Percentiles rank a stretch among this genome's conserved stretches.
These are phyloP conservation scores for Pseudoturritis turrita DNA, from an alignment of 345 rosid genomes.

Conservation along the genomic window DNA sequence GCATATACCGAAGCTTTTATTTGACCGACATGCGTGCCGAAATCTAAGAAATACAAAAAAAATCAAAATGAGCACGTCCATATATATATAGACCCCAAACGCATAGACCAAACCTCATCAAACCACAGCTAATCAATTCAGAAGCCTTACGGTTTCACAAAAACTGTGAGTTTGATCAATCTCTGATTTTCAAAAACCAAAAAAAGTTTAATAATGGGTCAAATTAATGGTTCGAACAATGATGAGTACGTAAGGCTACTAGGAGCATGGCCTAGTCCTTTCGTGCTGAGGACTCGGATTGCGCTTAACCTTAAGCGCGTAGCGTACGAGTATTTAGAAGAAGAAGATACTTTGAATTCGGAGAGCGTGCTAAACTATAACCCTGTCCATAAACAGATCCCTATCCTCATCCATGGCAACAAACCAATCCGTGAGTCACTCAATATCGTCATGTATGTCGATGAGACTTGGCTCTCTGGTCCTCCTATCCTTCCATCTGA, in stretches of 20 bases:
- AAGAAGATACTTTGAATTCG: slow-evolving; percentile 26
- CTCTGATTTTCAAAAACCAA: not conserved
- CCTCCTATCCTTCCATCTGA: slow-evolving; percentile 33
- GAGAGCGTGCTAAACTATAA: slow-evolving; percentile 33
- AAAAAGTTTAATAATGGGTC: slow-evolving; percentile 1
- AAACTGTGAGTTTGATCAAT: slow-evolving; percentile 12
- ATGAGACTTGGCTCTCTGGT: slow-evolving; percentile 32
- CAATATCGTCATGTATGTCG: slow-evolving; percentile 32
- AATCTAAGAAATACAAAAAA: not conserved
- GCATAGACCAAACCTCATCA: slow-evolving; percentile 16
- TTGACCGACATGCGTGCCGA: slow-evolving; percentile 25
- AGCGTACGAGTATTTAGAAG: slow-evolving; percentile 32
- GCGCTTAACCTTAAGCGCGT: slow-evolving; percentile 34
- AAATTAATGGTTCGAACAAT: slow-evolving; percentile 11
- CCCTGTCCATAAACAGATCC: slow-evolving; percentile 34
- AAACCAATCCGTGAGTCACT: slow-evolving; percentile 35
- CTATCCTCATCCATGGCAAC: slow-evolving; percentile 38
- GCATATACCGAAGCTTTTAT: slow-evolving; percentile 15
- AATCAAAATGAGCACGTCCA: not conserved
- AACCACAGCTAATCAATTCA: not conserved
- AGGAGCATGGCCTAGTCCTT: slow-evolving; percentile 87
- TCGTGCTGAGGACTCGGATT: slow-evolving; percentile 59
- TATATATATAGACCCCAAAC: slow-evolving; percentile 8
- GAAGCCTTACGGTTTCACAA: not conserved
- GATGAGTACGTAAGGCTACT: slow-evolving; percentile 46